Percentiles rank a stretch among this genome's conserved stretches.
Conservation (phyloP, 2,329 filamentous ascomycete species). For the Grosmannia huntii region DNA sequence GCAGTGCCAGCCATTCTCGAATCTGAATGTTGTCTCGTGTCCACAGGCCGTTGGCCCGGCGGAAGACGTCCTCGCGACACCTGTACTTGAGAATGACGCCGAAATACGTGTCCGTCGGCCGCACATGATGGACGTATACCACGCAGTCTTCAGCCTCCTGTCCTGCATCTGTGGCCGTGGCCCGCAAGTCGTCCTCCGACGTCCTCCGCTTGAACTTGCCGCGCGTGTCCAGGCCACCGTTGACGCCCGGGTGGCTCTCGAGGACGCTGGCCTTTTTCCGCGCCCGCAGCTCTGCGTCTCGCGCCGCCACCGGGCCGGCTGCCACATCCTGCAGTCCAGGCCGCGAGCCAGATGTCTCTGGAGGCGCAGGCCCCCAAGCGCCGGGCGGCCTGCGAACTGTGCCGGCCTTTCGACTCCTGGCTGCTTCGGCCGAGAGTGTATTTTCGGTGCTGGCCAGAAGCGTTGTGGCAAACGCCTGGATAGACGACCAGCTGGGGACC, state of each 20-base stretch:
- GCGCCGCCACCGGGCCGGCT: slow-evolving; percentile 33
- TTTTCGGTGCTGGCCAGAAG: slow-evolving; percentile 24
- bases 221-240: slow-evolving; percentile 41
- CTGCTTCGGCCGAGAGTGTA: slow-evolving; percentile 17
- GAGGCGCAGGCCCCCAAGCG: slow-evolving; percentile 40
- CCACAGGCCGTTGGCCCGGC: slow-evolving; percentile 89
- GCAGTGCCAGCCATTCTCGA: slow-evolving; percentile 67
- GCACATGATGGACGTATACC: slow-evolving; percentile 82
- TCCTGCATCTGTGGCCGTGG: slow-evolving; percentile 14
- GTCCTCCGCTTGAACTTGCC: slow-evolving; percentile 52
- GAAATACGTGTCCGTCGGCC: slow-evolving; percentile 73
- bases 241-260: slow-evolving; percentile 48
- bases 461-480: slow-evolving; percentile 40
- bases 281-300: slow-evolving; percentile 41
- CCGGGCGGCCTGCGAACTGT: slow-evolving; percentile 15
- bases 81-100: slow-evolving; percentile 84
- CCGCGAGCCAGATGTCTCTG: slow-evolving; percentile 16
- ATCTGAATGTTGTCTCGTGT: slow-evolving; percentile 82
- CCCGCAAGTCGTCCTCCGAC: slow-evolving; percentile 46
- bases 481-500: slow-evolving; percentile 40
- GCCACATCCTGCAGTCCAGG: slow-evolving; percentile 36
- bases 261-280: slow-evolving; percentile 46
- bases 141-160: slow-evolving; percentile 61
- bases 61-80: slow-evolving; percentile 69
- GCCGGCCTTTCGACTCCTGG: slow-evolving; percentile 12